phyloP scores from a whole-genome alignment of 768 basidiomycete species.

The Pulveroboletus sp. region DNA sequence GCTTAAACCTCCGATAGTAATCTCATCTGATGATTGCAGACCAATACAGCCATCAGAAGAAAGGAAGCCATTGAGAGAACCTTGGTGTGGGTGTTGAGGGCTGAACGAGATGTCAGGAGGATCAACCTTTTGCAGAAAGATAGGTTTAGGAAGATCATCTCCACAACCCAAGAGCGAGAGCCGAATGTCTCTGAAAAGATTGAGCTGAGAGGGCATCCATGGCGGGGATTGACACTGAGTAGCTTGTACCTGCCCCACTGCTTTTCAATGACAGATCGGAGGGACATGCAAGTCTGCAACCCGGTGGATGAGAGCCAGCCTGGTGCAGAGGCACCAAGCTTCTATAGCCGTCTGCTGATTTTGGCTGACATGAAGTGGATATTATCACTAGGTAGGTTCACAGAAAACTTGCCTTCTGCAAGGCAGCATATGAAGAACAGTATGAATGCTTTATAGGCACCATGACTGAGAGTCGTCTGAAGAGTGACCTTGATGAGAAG shows the following conservation, averaged over 20 bases:
- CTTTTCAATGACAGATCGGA: conserved; percentile 21
- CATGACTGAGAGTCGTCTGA: too few relatives aligned
- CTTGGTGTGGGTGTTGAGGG: conserved; percentile 7
- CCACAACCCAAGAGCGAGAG: conserved; percentile 32
- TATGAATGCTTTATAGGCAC: too few relatives aligned
- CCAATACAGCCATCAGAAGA: conserved; percentile 6
- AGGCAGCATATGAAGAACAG: conserved; percentile 8
- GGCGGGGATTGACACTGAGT: conserved; percentile 20
- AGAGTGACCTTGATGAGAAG: conserved; percentile 14
- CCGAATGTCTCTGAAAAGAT: conserved; percentile 29
- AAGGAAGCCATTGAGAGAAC: too few relatives aligned
- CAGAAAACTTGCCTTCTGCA: conserved; percentile 18
- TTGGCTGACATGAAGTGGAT: conserved; percentile 30
- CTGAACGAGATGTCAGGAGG: conserved; percentile 3
- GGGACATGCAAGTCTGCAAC: conserved; percentile 30
- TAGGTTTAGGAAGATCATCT: conserved; percentile 30
- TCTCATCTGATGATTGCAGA: too few relatives aligned
- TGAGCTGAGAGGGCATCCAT: conserved; percentile 29
- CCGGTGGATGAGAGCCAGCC: conserved; percentile 38
- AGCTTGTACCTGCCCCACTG: conserved; percentile 35
- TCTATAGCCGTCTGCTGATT: conserved; percentile 15
- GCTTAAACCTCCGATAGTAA: too few relatives aligned
- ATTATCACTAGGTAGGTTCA: conserved; percentile 20
- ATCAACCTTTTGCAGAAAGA: conserved; percentile 5
- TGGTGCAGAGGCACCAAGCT: conserved; percentile 8